Evolutionary conservation across 352 stramenopile genomes (phyloP).

Genomic region (Pythium guiyangense): DNA sequence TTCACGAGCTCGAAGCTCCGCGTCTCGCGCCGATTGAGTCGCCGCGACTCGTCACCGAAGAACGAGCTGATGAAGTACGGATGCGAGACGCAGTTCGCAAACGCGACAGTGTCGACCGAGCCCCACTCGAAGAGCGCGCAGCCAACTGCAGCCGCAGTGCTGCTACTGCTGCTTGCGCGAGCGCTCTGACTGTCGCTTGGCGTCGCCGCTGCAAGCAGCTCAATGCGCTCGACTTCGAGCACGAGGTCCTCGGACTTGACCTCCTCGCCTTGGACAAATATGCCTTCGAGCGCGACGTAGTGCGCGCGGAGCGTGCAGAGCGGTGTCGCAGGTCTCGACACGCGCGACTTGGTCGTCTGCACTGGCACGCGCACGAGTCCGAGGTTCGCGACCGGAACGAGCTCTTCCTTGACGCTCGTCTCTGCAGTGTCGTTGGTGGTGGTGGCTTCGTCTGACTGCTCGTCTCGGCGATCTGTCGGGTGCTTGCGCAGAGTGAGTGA

Average conservation of each 20-base stretch:
- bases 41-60: constrained; percentile 47
- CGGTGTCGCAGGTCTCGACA: constrained; percentile 53
- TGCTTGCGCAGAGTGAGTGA: constrained; percentile 69
- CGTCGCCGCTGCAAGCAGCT: constrained; percentile 29
- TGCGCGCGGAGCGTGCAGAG: constrained; percentile 49
- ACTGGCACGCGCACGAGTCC: constrained; percentile 65
- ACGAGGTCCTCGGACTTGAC: constrained; percentile 38
- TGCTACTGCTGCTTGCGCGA: constrained; percentile 1
- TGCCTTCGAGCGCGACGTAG: constrained; percentile 47
- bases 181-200: constrained; percentile 12
- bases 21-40: constrained; percentile 37
- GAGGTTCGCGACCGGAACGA: constrained; percentile 80
- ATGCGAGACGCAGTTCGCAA: constrained; percentile 58
- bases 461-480: constrained; percentile 16
- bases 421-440: constrained; percentile 7
- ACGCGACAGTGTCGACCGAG: constrained; percentile 26
- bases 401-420: constrained; percentile 31
- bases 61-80: constrained; percentile 77
- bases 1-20: constrained; percentile 71
- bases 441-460: constrained; percentile 15
- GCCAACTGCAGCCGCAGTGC: neutral
- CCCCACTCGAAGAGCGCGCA: constrained; percentile 37
- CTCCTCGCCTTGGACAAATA: constrained; percentile 26
- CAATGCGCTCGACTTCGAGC: constrained; percentile 67
- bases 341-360: constrained; percentile 31